These are phyloP conservation scores for Halophytophthora polymorphica DNA, from an alignment of 352 stramenopile genomes.

Conservation along the genomic window DNA sequence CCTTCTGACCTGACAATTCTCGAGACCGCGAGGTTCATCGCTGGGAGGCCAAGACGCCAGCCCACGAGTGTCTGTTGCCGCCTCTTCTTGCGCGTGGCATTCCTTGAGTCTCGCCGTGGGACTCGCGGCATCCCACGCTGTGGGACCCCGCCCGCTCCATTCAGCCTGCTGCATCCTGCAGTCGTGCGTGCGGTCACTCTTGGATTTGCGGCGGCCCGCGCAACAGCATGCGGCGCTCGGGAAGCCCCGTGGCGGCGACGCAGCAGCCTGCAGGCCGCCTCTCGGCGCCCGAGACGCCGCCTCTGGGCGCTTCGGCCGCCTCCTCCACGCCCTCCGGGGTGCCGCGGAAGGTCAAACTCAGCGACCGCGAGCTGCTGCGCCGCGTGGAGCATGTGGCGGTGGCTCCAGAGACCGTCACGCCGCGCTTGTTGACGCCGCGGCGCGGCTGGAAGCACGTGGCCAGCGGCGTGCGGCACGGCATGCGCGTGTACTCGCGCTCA, in stretches of 20 bases:
- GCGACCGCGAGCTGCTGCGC: slow-evolving; percentile 23
- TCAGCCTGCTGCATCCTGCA: background rate
- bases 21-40: no score
- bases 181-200: slow-evolving; percentile 19
- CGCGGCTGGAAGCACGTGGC: slow-evolving; percentile 27
- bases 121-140: no score
- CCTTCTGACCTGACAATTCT: no score
- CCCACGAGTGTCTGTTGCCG: no score
- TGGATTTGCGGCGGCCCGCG: slow-evolving; percentile 23
- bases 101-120: no score
- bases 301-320: slow-evolving; percentile 13
- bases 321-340: slow-evolving; percentile 14
- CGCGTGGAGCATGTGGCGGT: slow-evolving; percentile 25
- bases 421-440: slow-evolving; percentile 9
- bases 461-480: slow-evolving; percentile 4
- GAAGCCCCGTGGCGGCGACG: slow-evolving; percentile 8
- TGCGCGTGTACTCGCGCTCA: slow-evolving; percentile 18
- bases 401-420: slow-evolving; percentile 12
- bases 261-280: no score
- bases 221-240: slow-evolving; percentile 9
- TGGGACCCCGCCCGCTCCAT: background rate
- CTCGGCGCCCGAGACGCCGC: background rate
- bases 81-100: no score
- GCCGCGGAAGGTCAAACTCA: slow-evolving; percentile 19
- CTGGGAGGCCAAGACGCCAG: no score